A percentile compares a stretch with the other conserved stretches of the same genome.
These are phyloP conservation scores for Glonium stellatum DNA, from an alignment of 495 filamentous ascomycete genomes.

Conservation along the genomic window DNA sequence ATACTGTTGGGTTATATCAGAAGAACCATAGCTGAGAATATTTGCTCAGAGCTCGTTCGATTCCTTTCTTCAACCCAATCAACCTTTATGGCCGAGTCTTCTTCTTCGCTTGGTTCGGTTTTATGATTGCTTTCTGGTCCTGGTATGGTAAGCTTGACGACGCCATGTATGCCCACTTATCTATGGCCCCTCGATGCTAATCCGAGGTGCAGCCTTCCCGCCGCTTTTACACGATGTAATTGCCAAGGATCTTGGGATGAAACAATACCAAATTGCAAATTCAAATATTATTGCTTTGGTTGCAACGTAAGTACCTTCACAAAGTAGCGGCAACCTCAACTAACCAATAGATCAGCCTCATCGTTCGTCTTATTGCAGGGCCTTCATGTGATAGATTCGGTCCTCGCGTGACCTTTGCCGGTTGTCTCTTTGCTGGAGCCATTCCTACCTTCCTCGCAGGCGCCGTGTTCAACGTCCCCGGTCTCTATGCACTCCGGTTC, in stretches of 20 bases:
- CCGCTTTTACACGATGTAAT: conserved; percentile 37
- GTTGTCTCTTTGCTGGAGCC: conserved; percentile 62
- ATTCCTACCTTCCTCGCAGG: conserved; percentile 83
- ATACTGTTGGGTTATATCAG: background rate
- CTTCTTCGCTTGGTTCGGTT: conserved; percentile 91
- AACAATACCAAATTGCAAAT: conserved; percentile 67
- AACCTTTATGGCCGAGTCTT: conserved; percentile 83
- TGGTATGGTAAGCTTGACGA: conserved; percentile 52
- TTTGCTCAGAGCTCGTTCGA: conserved; percentile 50
- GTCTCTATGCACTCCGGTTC: conserved; percentile 75
- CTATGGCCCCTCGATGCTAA: conserved; percentile 6
- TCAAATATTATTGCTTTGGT: conserved; percentile 84
- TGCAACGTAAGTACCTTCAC: conserved; percentile 61
- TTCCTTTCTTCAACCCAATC: conserved; percentile 70
- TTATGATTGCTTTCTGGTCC: conserved; percentile 92
- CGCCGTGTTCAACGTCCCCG: conserved; percentile 58
- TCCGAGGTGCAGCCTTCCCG: conserved; percentile 36
- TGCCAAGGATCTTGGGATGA: conserved; percentile 62
- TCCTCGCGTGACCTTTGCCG: conserved; percentile 73
- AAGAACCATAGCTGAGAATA: background rate
- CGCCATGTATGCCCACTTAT: conserved; percentile 15
- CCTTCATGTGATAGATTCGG: conserved; percentile 81
- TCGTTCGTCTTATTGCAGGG: conserved; percentile 76
- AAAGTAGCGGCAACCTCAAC: background rate
- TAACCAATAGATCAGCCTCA: conserved; percentile 43